Evolutionary conservation across 2,329 filamentous ascomycete species (phyloP).

Genomic region (Ceratocystis albifundus): DNA sequence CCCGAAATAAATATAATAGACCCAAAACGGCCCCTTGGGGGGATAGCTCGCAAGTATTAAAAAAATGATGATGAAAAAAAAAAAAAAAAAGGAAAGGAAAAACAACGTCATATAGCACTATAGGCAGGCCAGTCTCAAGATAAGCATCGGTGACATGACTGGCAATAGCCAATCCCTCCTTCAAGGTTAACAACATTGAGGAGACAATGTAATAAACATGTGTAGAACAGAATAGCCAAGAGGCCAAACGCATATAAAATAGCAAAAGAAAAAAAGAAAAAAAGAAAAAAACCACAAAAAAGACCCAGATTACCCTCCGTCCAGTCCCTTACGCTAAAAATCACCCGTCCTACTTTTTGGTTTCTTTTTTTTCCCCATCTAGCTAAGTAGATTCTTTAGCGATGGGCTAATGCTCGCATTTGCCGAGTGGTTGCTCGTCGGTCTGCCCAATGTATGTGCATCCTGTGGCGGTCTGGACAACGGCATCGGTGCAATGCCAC

Average conservation of each 20-base stretch:
- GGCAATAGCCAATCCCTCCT: no score
- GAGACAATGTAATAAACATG: no score
- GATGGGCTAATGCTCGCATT: slow-evolving; percentile 63
- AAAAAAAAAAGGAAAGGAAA: slow-evolving; percentile 3
- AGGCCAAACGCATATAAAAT: not conserved
- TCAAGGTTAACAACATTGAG: no score
- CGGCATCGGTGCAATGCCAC: not conserved
- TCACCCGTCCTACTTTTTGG: not conserved
- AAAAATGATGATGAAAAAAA: no score
- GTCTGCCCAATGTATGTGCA: slow-evolving; percentile 32
- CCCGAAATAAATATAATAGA: slow-evolving; percentile 7
- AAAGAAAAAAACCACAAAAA: no score
- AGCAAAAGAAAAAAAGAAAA: not conserved
- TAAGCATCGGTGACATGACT: no score
- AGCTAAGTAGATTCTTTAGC: slow-evolving; percentile 60
- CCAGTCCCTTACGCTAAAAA: no score
- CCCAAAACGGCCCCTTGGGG: not conserved
- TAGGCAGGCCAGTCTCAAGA: no score
- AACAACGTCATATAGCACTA: not conserved
- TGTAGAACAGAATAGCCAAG: no score
- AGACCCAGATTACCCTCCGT: no score
- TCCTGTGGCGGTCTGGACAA: slow-evolving; percentile 29
- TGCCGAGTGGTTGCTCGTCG: slow-evolving; percentile 39
- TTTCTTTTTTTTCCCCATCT: slow-evolving; percentile 26
- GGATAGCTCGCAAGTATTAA: not conserved